Base-by-base conservation (phyloP, 768 basidiomycete genomes). In the Zangia roseola region DNA sequence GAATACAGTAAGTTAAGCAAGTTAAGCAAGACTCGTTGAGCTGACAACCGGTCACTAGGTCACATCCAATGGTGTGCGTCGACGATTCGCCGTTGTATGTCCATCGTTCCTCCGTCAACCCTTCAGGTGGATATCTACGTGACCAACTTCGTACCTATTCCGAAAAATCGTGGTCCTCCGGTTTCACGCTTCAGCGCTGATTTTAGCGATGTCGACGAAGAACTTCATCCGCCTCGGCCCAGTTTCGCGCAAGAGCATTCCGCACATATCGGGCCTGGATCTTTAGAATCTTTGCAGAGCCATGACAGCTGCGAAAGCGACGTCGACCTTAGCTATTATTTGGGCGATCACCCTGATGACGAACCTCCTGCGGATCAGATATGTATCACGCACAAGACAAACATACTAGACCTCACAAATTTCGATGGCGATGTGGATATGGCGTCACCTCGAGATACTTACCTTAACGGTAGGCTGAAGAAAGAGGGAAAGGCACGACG, bases 61-160 rank as follows among this genome's bases (percentile, higher is more conserved):
- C 86, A 91, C 54, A 72, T 91, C 25, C 81, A 84, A 46, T 91
- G 88, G 88, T 82, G 85, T 50, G 86, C 89, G 3, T 72, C 81
- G 8, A 70, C 78, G 41, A 62, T 91, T 30, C 78, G 81, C n/a
- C 73, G 74, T 16, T 90, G 85, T 65, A 74, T 78, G 60, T 70
- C 75, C 26, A 73, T 84, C 61, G 71, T 83, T 24, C 73, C 79
- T 5, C 36, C 65, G 8, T 57, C 71, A 43, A 59, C 69, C 39
- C 72, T 91, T 4, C 79, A 84, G 55, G 67, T 91, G 42, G 82
- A 88, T 57, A 84, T 91, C 37, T 91, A 83, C 58, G 85, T 91
- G 26, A 88, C 88, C 9, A 83, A 80, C 53, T 74, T 74, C 52
- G 71, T 72, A 47, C 67, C 68, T 54, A n/a, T 53, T n/a, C 28